These are phyloP conservation scores for Suillus ampliporus DNA, from an alignment of 768 basidiomycete species.

Conservation along the genomic window DNA sequence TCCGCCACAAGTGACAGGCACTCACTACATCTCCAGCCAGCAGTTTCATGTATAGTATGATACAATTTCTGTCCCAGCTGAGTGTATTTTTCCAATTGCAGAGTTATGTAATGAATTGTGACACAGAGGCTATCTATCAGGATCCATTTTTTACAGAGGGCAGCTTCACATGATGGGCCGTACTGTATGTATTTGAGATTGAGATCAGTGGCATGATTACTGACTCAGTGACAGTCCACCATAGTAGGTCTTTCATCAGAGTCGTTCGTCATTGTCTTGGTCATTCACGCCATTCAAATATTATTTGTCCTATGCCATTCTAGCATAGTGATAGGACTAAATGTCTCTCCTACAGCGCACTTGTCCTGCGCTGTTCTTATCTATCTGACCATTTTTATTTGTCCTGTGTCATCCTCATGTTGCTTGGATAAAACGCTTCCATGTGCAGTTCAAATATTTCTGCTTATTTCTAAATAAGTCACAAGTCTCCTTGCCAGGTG, in stretches of 20 bases:
- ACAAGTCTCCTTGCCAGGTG: too few species aligned
- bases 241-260: slow-evolving; percentile 25
- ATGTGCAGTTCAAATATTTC: too few species aligned
- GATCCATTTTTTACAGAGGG: too few species aligned
- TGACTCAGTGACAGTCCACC: slow-evolving; percentile 30
- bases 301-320: neutral
- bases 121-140: too few species aligned
- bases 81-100: neutral
- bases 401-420: too few species aligned
- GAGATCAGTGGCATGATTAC: slow-evolving; percentile 12
- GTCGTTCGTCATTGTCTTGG: neutral
- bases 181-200: slow-evolving; percentile 9
- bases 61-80: neutral
- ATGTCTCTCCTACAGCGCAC: neutral
- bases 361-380: too few species aligned
- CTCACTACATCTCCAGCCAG: neutral
- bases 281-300: too few species aligned
- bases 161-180: slow-evolving; percentile 10
- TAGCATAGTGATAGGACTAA: neutral
- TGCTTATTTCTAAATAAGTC: too few species aligned
- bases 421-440: too few species aligned
- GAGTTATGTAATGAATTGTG: neutral
- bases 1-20: neutral
- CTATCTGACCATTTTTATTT: too few species aligned
- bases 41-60: neutral